These are phyloP conservation scores for Aquilaria yunnanensis DNA, from an alignment of 345 rosid species.

Conservation along the genomic window DNA sequence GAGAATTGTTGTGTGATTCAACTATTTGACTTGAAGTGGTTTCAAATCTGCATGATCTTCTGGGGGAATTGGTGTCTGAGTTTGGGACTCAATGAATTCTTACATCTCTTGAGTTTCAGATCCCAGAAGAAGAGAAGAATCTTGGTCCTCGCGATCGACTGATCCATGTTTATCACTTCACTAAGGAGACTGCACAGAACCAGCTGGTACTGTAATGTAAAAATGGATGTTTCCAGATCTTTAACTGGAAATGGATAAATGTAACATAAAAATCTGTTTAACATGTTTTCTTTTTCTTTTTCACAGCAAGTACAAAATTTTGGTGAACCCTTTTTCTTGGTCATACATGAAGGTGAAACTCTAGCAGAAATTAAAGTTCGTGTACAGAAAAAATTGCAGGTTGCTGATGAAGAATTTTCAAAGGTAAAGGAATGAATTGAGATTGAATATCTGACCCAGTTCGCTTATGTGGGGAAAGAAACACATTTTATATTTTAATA, in stretches of 20 bases:
- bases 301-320: constrained; percentile 86
- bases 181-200: constrained; percentile 66
- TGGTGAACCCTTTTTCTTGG: constrained; percentile 92
- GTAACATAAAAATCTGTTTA: neutral
- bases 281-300: constrained; percentile 10
- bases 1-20: too few relatives aligned
- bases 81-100: neutral
- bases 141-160: constrained; percentile 77
- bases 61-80: too few relatives aligned
- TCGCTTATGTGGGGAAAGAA: neutral
- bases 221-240: neutral
- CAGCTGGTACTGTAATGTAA: constrained; percentile 43
- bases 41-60: too few relatives aligned
- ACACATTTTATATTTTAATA: neutral
- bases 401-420: constrained; percentile 80
- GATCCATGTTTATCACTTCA: constrained; percentile 87
- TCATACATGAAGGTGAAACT: constrained; percentile 82
- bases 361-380: constrained; percentile 66
- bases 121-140: constrained; percentile 94
- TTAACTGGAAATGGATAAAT: neutral
- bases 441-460: neutral
- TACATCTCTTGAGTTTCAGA: constrained; percentile 30
- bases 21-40: too few relatives aligned
- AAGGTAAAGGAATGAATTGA: constrained; percentile 35
- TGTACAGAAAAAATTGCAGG: constrained; percentile 71